These are phyloP conservation scores for Erigeron philadelphicus DNA, from an alignment of 140 eudicot genomes.

Conservation along the genomic window DNA sequence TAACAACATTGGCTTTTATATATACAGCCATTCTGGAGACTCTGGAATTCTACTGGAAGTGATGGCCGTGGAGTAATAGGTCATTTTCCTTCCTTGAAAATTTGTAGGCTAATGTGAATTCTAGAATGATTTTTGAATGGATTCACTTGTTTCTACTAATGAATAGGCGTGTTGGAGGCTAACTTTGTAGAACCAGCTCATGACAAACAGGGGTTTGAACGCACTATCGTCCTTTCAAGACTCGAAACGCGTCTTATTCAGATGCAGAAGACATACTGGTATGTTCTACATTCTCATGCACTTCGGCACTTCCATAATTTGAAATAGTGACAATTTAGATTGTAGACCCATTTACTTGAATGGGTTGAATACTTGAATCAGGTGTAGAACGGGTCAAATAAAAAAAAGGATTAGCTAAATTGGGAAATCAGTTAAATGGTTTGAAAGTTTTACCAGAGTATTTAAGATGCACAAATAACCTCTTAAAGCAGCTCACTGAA, in stretches of 20 bases:
- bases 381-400: background rate
- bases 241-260: constrained; percentile 65
- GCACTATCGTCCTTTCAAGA: constrained; percentile 88
- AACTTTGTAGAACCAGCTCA: constrained; percentile 98
- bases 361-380: background rate
- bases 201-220: constrained; percentile 95
- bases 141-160: background rate
- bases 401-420: background rate
- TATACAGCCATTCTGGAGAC: constrained; percentile 95
- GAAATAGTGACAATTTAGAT: constrained; percentile 1
- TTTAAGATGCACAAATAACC: background rate
- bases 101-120: constrained; percentile 19
- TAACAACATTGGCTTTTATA: constrained; percentile 6
- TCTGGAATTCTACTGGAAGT: constrained; percentile 92
- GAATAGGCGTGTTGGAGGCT: constrained; percentile 84
- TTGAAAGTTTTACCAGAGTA: background rate
- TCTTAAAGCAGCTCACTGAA: too few species aligned
- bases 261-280: constrained; percentile 88
- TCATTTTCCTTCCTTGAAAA: constrained; percentile 21
- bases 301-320: background rate
- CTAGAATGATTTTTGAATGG: constrained; percentile 19
- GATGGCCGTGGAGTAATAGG: constrained; percentile 99
- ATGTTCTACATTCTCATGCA: constrained; percentile 21
- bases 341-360: background rate
- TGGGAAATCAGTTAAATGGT: background rate